A percentile compares a stretch with the other conserved stretches of the same genome.
Evolutionary conservation across 192 early-diverging fungal genomes (phyloP).

Genomic region (Coemansia sp.): DNA sequence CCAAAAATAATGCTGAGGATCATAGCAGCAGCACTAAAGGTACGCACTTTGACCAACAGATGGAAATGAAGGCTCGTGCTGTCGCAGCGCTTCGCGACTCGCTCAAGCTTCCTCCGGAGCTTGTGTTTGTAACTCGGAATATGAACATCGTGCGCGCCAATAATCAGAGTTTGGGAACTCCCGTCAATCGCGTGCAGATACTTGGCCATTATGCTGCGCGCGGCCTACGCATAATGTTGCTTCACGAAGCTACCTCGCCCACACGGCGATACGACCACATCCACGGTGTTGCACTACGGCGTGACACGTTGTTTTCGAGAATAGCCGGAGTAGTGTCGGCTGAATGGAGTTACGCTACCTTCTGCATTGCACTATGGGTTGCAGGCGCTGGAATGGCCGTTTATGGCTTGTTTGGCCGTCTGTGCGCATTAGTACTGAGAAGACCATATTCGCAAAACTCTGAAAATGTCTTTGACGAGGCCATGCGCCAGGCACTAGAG

Average conservation of each 20-base stretch:
- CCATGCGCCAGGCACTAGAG: conserved; percentile 65
- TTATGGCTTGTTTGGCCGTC: conserved; percentile 30
- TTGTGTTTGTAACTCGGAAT: conserved; percentile 88
- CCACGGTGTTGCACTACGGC: conserved; percentile 12
- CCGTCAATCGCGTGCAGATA: conserved; percentile 84
- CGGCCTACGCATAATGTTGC: conserved; percentile 56
- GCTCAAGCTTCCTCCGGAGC: conserved; percentile 74
- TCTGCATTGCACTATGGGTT: conserved; percentile 51
- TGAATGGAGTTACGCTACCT: conserved; percentile 45
- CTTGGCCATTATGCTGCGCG: conserved; percentile 76
- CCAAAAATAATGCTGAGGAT: not conserved
- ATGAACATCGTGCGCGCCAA: conserved; percentile 84
- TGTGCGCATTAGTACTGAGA: conserved; percentile 19
- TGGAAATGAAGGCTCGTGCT: conserved; percentile 70
- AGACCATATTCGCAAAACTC: conserved; percentile 50
- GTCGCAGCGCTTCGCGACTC: conserved; percentile 70
- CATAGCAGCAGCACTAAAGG: not conserved
- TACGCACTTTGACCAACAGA: conserved; percentile 51
- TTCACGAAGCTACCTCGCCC: conserved; percentile 29
- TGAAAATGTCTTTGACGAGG: conserved; percentile 75
- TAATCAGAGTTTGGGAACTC: conserved; percentile 80
- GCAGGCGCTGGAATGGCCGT: conserved; percentile 44
- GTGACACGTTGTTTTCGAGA: conserved; percentile 19
- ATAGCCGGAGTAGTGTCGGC: conserved; percentile 9
- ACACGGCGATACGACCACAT: conserved; percentile 12